Evolutionary conservation across 768 basidiomycete genomes (phyloP), one percentile per base, ranked within the genome.

Genomic region (Xerocomellus dryophilus): DNA sequence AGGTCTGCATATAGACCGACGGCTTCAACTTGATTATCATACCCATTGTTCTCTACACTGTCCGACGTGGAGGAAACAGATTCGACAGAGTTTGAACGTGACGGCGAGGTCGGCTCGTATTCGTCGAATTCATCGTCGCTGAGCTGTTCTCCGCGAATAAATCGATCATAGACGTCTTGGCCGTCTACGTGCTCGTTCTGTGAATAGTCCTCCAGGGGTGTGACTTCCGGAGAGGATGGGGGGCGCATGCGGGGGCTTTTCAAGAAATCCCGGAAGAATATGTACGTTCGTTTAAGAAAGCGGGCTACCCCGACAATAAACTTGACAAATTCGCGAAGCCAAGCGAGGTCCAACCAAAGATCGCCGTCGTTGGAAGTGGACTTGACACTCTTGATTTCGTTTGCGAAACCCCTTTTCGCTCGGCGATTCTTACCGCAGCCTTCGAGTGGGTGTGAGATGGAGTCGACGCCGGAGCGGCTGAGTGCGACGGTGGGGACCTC

Each of bases 101-200:
- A 67, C 8, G 44, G 66, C 32, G 57, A 61, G 35, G 42, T 29
- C 20, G 66, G 67, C 35, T 61, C 61, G 46, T 70, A 65, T 52
- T 76, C 77, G 15, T 74, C 75, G 15, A 76, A 76, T 47, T 79
- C 78, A 44, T 80, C 79, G 51, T 81, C 81, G 53, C 71, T 75
- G 17, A 82, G 62, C 7, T 63, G 72, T 49, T 87, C 85, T 11
- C 84, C 87, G 15, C 78, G 73, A 56, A 87, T 69, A 60, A 89
- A 88, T 31, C 79, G 73, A 53, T 71, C 67, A 64, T 87, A 88
- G 2, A 78, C 53, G 35, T 76, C 74, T 25, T 63, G 69, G 5
- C 76, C 75, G 21, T 59, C 71, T 41, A 56, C 57, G n/a, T 59
- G 62, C 23, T 35, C 59, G 31, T 23, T 35, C 25, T 53, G 57